Evolutionary conservation across 345 rosid genomes (phyloP).

Genomic region (Rhizophora mangle): DNA sequence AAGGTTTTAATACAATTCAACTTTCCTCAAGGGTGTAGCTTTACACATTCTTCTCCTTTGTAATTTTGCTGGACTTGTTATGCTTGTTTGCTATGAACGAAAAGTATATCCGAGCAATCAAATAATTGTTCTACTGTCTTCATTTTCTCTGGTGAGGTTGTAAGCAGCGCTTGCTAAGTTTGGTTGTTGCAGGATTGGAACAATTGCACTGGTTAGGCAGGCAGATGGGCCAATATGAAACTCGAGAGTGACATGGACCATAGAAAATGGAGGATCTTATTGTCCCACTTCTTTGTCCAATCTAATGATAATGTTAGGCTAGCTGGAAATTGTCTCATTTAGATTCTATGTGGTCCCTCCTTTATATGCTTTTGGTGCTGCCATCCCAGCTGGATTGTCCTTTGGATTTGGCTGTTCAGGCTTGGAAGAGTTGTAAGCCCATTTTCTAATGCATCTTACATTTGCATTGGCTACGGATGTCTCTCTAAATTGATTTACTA

Average conservation of each 20-base stretch:
- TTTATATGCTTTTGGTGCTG: constrained; percentile 1
- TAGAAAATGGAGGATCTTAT: neutral
- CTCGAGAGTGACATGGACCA: neutral
- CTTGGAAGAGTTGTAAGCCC: neutral
- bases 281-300: neutral
- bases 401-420: neutral
- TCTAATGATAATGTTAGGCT: neutral
- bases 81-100: neutral
- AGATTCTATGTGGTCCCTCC: constrained; percentile 1
- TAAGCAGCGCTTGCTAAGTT: neutral
- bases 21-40: neutral
- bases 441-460: too few species aligned
- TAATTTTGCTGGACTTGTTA: neutral
- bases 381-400: constrained; percentile 11
- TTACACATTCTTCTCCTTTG: neutral
- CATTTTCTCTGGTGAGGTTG: neutral
- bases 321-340: constrained; percentile 15
- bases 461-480: neutral
- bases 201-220: neutral
- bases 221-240: neutral
- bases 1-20: constrained; percentile 28
- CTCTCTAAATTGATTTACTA: too few species aligned
- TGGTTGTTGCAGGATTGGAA: neutral
- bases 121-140: too few species aligned
- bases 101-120: too few species aligned